Conservation (phyloP, 2,329 filamentous ascomycete genomes). For the Epichloe elymi region DNA sequence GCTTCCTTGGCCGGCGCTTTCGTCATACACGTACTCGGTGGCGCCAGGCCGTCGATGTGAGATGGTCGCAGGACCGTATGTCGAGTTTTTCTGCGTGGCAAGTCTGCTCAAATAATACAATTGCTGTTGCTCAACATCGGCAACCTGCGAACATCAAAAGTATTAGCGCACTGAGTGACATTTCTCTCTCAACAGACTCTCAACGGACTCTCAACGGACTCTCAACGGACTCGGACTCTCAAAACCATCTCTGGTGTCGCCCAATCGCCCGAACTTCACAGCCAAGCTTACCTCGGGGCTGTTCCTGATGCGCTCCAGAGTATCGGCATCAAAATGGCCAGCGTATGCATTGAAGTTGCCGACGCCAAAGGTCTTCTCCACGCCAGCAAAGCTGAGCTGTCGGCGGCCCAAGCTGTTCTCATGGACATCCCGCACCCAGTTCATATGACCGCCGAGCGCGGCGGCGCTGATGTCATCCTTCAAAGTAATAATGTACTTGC, state of each 20-base stretch:
- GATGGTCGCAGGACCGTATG: conserved; percentile 33
- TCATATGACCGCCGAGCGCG: conserved; percentile 21
- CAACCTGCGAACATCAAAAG: conserved; percentile 13
- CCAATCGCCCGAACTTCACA: too few relatives aligned
- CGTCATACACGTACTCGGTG: conserved; percentile 28
- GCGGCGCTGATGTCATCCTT: conserved; percentile 21
- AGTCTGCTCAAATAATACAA: conserved; percentile 12
- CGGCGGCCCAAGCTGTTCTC: conserved; percentile 19
- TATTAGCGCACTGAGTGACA: too few relatives aligned
- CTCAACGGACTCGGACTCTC: too few relatives aligned
- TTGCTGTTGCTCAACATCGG: conserved; percentile 20
- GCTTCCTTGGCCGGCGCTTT: conserved; percentile 24
- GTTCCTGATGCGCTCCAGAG: conserved; percentile 25
- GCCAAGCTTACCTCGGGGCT: conserved; percentile 23
- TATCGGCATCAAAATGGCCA: conserved; percentile 28
- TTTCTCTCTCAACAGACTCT: too few relatives aligned
- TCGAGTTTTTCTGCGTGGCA: conserved; percentile 20
- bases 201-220: too few relatives aligned
- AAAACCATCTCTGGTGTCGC: too few relatives aligned
- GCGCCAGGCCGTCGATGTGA: conserved; percentile 25
- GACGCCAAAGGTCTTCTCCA: conserved; percentile 20
- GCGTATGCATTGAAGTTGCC: conserved; percentile 27
- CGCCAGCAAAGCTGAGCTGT: conserved; percentile 18
- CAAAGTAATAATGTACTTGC: conserved; percentile 33
- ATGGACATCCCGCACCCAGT: conserved; percentile 20